Percentiles rank a stretch among this genome's conserved stretches.
Conservation (phyloP, 202 grass and related monocot genomes). For the Setaria italica region DNA sequence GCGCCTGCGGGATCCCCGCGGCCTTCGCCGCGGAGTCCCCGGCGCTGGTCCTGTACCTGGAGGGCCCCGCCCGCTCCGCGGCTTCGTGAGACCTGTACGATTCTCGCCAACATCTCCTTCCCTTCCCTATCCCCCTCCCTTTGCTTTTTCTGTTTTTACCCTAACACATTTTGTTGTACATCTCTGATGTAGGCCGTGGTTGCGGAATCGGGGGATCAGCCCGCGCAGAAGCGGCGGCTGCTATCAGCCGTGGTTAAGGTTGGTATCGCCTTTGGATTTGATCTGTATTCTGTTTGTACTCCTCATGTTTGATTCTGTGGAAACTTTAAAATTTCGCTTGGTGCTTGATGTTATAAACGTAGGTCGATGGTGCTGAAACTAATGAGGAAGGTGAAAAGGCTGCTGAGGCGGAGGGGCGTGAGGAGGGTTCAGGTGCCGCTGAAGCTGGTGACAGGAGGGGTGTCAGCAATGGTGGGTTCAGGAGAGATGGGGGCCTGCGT, state of each 20-base stretch:
- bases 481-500: slow-evolving; percentile 55
- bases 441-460: slow-evolving; percentile 51
- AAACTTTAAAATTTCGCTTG: not conserved
- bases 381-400: slow-evolving; percentile 40
- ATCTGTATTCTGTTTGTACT: not conserved
- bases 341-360: not conserved
- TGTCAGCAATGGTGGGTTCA: slow-evolving; percentile 49
- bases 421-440: slow-evolving; percentile 14
- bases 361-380: slow-evolving; percentile 58
- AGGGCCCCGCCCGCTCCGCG: slow-evolving; percentile 62
- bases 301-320: not conserved
- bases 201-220: slow-evolving; percentile 61
- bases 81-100: slow-evolving; percentile 71
- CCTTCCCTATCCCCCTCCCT: not conserved
- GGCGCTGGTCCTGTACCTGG: slow-evolving; percentile 34
- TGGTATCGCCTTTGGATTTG: slow-evolving; percentile 38
- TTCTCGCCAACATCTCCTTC: not conserved
- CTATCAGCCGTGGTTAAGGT: slow-evolving; percentile 82
- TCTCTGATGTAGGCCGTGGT: slow-evolving; percentile 57
- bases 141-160: not conserved
- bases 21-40: slow-evolving; percentile 65
- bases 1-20: slow-evolving; percentile 85
- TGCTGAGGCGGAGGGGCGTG: not conserved
- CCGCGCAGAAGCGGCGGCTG: slow-evolving; percentile 70
- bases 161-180: not conserved